A percentile compares a stretch with the other conserved stretches of the same genome.
These are phyloP conservation scores for Helicosporidium sp. DNA, from an alignment of 139 green algal genomes.

Conservation along the genomic window DNA sequence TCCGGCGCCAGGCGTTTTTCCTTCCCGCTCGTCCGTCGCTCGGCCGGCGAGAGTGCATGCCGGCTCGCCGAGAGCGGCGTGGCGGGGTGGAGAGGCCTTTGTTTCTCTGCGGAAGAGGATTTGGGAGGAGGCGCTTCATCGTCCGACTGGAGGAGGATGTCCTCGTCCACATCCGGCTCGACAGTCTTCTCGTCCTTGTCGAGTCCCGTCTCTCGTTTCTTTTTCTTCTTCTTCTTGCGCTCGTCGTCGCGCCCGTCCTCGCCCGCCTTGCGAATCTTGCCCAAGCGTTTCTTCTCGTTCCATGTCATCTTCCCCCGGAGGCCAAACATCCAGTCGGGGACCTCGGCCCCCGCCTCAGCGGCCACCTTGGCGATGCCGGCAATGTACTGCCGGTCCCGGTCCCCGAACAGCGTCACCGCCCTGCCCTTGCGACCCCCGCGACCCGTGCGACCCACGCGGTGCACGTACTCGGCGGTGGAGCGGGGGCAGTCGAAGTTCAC, in stretches of 20 bases:
- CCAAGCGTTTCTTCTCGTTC: conserved; percentile 3
- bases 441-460: conserved; percentile 69
- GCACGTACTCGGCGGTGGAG: conserved; percentile 72
- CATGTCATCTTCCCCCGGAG: conserved; percentile 2
- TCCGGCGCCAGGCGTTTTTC: too few species aligned
- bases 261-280: too few species aligned
- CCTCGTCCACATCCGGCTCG: background rate
- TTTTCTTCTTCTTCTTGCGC: background rate
- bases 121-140: too few species aligned
- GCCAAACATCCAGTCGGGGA: conserved; percentile 68
- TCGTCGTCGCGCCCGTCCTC: background rate
- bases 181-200: conserved; percentile 7
- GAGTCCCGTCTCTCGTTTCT: background rate
- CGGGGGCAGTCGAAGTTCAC: conserved; percentile 91
- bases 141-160: too few species aligned
- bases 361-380: conserved; percentile 55
- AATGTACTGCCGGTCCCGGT: conserved; percentile 47
- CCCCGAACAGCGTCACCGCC: conserved; percentile 70
- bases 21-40: too few species aligned
- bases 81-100: too few species aligned
- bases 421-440: conserved; percentile 36
- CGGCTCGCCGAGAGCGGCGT: too few species aligned
- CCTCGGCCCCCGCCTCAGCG: conserved; percentile 31
- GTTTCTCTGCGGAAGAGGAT: too few species aligned
- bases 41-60: too few species aligned